These are phyloP conservation scores for Lepidium didymum DNA, from an alignment of 345 rosid species.

Conservation along the genomic window DNA sequence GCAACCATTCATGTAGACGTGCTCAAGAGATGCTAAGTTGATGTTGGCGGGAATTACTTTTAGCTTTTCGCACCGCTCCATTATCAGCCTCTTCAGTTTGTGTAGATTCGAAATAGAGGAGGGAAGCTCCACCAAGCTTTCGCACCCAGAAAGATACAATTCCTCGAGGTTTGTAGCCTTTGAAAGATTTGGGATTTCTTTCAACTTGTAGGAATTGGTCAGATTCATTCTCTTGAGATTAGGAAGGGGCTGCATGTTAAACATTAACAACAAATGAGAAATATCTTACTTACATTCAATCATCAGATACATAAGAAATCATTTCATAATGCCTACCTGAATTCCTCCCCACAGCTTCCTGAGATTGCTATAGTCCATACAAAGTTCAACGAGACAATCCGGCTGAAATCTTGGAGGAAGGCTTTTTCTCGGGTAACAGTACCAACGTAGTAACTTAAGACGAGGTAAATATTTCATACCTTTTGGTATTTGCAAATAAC, in stretches of 20 bases:
- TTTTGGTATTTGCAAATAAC: background rate
- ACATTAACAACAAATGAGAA: background rate
- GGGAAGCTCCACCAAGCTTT: no score
- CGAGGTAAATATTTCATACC: background rate
- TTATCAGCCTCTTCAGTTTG: background rate
- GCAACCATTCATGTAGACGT: background rate
- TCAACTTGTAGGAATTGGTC: no score
- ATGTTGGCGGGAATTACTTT: background rate
- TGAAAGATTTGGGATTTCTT: no score
- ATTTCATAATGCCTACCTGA: slow-evolving; percentile 9
- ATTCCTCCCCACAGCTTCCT: slow-evolving; percentile 22
- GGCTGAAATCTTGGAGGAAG: background rate
- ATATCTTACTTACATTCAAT: background rate
- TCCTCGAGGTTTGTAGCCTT: no score
- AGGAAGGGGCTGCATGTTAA: no score
- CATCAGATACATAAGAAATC: background rate
- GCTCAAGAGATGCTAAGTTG: background rate
- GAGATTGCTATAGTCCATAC: background rate
- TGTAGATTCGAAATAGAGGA: background rate
- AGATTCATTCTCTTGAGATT: no score
- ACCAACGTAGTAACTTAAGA: slow-evolving; percentile 4
- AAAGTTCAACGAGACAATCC: background rate
- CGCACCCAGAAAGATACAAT: no score
- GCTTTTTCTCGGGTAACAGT: background rate
- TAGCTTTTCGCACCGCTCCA: background rate